Evolutionary conservation across 352 stramenopile species (phyloP).

Genomic region (Phytophthora colocasiae): DNA sequence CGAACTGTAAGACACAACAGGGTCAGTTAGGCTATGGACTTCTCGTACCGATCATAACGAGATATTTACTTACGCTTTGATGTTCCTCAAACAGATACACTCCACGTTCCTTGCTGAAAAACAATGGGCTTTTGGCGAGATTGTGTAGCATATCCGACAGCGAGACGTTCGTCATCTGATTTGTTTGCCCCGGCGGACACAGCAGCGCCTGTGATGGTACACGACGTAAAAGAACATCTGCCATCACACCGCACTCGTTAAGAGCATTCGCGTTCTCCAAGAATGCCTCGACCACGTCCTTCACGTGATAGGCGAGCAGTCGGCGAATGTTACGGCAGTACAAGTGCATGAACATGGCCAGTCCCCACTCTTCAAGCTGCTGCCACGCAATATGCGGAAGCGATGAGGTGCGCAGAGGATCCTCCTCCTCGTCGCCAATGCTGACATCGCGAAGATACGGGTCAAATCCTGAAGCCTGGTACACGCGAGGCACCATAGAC

Average conservation of each 20-base stretch:
- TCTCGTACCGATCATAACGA: neutral
- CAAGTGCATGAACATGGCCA: slow-evolving; percentile 89
- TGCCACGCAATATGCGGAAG: slow-evolving; percentile 78
- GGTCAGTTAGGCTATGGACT: slow-evolving; percentile 6
- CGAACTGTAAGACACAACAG: slow-evolving; percentile 57
- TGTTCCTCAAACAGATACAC: slow-evolving; percentile 87
- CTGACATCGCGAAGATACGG: slow-evolving; percentile 67
- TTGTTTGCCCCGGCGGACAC: slow-evolving; percentile 72
- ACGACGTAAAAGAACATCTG: slow-evolving; percentile 76
- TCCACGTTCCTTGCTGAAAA: slow-evolving; percentile 76
- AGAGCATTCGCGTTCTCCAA: slow-evolving; percentile 83
- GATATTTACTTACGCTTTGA: slow-evolving; percentile 57
- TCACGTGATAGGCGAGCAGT: slow-evolving; percentile 83
- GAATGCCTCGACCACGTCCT: slow-evolving; percentile 86
- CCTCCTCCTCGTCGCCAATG: slow-evolving; percentile 67
- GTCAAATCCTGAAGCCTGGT: slow-evolving; percentile 87
- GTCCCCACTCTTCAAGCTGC: slow-evolving; percentile 76
- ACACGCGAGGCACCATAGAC: slow-evolving; percentile 76
- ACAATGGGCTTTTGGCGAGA: slow-evolving; percentile 71
- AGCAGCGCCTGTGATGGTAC: slow-evolving; percentile 77
- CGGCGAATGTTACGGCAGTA: slow-evolving; percentile 87
- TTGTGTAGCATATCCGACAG: slow-evolving; percentile 78
- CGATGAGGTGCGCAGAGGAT: slow-evolving; percentile 77
- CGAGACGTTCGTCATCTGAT: slow-evolving; percentile 86
- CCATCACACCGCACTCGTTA: slow-evolving; percentile 81